Conservation (phyloP, 2,329 filamentous ascomycete genomes). For the Mycosphaerella arachidis region DNA sequence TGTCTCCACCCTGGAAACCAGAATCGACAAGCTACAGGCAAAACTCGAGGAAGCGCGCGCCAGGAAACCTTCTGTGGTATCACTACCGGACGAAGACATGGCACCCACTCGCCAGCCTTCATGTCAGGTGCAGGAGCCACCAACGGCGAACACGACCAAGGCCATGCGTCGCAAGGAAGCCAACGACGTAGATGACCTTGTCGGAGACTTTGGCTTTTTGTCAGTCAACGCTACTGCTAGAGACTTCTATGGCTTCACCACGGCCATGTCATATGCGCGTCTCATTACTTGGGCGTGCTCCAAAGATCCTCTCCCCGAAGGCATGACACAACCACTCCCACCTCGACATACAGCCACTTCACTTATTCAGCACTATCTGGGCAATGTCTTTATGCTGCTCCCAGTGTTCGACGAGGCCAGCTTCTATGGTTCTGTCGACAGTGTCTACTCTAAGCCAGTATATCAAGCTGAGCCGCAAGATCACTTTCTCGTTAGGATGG, state of each 20-base stretch:
- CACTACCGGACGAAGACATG: slow-evolving; percentile 57
- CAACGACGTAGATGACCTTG: slow-evolving; percentile 82
- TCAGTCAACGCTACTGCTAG: slow-evolving; percentile 92
- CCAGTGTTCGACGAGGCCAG: slow-evolving; percentile 78
- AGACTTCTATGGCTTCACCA: slow-evolving; percentile 85
- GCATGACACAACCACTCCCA: slow-evolving; percentile 59
- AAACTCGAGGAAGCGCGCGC: slow-evolving; percentile 63
- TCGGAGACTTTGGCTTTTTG: slow-evolving; percentile 91
- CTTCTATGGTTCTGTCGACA: slow-evolving; percentile 73
- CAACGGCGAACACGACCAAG: slow-evolving; percentile 31
- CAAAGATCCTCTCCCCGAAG: slow-evolving; percentile 65
- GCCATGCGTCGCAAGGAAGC: slow-evolving; percentile 60
- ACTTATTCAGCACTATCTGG: slow-evolving; percentile 78
- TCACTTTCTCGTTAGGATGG: slow-evolving; percentile 83
- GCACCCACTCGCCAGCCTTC: slow-evolving; percentile 48
- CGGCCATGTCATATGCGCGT: slow-evolving; percentile 87
- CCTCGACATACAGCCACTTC: slow-evolving; percentile 62
- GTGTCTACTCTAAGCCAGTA: slow-evolving; percentile 68
- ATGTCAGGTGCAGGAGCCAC: slow-evolving; percentile 23
- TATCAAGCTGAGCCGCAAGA: slow-evolving; percentile 63
- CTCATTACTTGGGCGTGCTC: slow-evolving; percentile 79
- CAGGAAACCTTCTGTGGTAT: slow-evolving; percentile 65
- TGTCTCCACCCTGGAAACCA: slow-evolving; percentile 88
- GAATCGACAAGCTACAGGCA: slow-evolving; percentile 81
- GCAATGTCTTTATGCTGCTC: slow-evolving; percentile 72